phyloP scores from a whole-genome alignment of 768 basidiomycete genomes.

The Albatrellus ellisii region DNA sequence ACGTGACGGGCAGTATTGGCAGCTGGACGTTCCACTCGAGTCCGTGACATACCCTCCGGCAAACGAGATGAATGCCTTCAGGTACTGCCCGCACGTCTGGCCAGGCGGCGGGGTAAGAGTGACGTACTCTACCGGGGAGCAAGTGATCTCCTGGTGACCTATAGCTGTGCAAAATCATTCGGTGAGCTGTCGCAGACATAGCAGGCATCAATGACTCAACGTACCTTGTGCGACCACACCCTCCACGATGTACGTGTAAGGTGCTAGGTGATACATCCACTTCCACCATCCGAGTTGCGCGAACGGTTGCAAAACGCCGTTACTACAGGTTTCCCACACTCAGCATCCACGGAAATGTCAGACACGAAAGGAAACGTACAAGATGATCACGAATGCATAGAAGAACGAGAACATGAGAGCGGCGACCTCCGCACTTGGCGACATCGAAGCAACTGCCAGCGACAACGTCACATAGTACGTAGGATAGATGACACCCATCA shows the following conservation, averaged over 20 bases:
- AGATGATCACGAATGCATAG: slow-evolving; percentile 28
- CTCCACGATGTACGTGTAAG: slow-evolving; percentile 26
- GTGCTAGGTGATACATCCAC: slow-evolving; percentile 27
- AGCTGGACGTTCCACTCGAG: slow-evolving; percentile 23
- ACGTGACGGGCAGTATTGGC: slow-evolving; percentile 42
- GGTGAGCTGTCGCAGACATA: neutral
- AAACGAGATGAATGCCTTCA: slow-evolving; percentile 25
- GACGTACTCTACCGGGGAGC: slow-evolving; percentile 47
- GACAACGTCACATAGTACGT: slow-evolving; percentile 18
- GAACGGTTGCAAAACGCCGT: slow-evolving; percentile 36
- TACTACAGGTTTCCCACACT: slow-evolving; percentile 16
- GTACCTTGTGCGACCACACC: slow-evolving; percentile 31
- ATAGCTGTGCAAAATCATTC: slow-evolving; percentile 25
- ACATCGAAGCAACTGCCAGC: neutral
- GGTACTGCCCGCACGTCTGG: slow-evolving; percentile 33
- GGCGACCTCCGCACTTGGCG: neutral
- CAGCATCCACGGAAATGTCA: neutral
- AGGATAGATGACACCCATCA: slow-evolving; percentile 26
- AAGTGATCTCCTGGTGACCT: slow-evolving; percentile 35
- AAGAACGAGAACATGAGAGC: slow-evolving; percentile 15
- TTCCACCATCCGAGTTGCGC: slow-evolving; percentile 29
- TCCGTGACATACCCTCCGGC: slow-evolving; percentile 38
- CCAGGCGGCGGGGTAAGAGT: slow-evolving; percentile 34
- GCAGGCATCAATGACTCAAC: no score
- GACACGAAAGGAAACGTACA: slow-evolving; percentile 19